Evolutionary conservation across 495 filamentous ascomycete species (phyloP), one percentile per base, ranked within the genome.

Genomic region (Penicillium silybi): DNA sequence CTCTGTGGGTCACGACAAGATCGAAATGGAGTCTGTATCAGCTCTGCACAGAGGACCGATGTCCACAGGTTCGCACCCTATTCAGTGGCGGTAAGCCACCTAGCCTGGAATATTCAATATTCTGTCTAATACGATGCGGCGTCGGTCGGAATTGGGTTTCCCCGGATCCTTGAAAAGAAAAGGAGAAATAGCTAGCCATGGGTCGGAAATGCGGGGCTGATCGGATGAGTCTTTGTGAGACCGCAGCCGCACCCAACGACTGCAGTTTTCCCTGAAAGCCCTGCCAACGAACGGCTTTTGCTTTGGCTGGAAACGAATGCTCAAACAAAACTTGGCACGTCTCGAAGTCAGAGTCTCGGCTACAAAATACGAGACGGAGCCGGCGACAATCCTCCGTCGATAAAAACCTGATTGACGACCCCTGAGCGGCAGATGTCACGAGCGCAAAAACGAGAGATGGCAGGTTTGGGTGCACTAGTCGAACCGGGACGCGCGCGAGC

Each of bases 371-470:
- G 26, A 29, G n/a, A n/a, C n/a, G n/a, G 7, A 29, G 26, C 7
- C 11, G 4, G 26, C 7, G 5, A 29, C 7, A 4, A 29, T 29
- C 7, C 11, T 29, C 26, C 11, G 25, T 26, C 11, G 26, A 1
- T 29, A 13, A 32, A 32, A 32, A 32, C 11, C 29, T 13, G 29
- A 10, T 32, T 13, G 29, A 10, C 29, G 3, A 35, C 52, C 52
- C 52, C 52, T 54, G 52, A 54, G 27, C 44, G 27, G 42, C 37
- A 2, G 42, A 27, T 46, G 44, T 44, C 46, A 54, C 52, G 52
- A 54, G 52, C 47, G 37, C 47, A 56, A 51, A 56, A 56, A 42
- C 15, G 34, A 46, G 26, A 41, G 20, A 51, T 27, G 48, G 40
- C 11, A 23, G 23, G 19, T 11, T 11, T 29, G 29, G 20, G 6